Percentiles rank a stretch among this genome's conserved stretches.
Evolutionary conservation across 1,284 basidiomycete species (phyloP).

Genomic region (Ceratorhiza oryzae-sativae): DNA sequence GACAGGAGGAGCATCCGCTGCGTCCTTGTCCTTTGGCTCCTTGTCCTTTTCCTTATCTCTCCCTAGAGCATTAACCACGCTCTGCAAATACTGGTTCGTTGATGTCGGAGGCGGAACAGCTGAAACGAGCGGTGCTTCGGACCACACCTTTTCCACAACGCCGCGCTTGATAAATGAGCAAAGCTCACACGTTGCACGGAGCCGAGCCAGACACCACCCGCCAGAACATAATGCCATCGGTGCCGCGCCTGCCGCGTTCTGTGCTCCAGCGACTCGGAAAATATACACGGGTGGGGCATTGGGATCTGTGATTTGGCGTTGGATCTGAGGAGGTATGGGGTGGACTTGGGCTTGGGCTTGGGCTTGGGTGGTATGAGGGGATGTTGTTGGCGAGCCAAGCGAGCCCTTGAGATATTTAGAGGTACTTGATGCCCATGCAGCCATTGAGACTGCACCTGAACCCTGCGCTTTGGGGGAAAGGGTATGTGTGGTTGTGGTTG

Average conservation of each 20-base stretch:
- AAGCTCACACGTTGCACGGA: conserved; percentile 87
- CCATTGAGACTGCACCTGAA: conserved; percentile 4
- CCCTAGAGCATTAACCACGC: conserved; percentile 10
- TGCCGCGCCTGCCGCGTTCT: conserved; percentile 26
- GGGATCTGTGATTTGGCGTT: conserved; percentile 34
- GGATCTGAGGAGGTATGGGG: conserved; percentile 18
- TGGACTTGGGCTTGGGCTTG: too few species aligned
- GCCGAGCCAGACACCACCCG: conserved; percentile 78
- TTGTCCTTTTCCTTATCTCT: conserved; percentile 13
- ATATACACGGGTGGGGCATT: conserved; percentile 49
- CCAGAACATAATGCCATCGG: conserved; percentile 78
- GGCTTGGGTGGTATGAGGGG: not conserved
- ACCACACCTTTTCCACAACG: conserved; percentile 84
- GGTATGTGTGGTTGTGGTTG: conserved; percentile 45
- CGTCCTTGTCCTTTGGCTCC: conserved; percentile 6
- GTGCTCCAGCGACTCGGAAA: conserved; percentile 50
- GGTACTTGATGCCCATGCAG: conserved; percentile 42
- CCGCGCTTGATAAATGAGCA: conserved; percentile 88
- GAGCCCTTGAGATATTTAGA: conserved; percentile 41
- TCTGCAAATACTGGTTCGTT: not conserved
- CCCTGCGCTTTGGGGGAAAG: conserved; percentile 29
- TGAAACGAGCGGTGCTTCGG: conserved; percentile 61
- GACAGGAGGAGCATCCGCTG: conserved; percentile 31
- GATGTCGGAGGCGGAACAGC: conserved; percentile 32
- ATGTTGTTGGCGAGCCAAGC: conserved; percentile 25